These are phyloP conservation scores for Dipteronia sinensis DNA, from an alignment of 345 rosid species.

Conservation along the genomic window DNA sequence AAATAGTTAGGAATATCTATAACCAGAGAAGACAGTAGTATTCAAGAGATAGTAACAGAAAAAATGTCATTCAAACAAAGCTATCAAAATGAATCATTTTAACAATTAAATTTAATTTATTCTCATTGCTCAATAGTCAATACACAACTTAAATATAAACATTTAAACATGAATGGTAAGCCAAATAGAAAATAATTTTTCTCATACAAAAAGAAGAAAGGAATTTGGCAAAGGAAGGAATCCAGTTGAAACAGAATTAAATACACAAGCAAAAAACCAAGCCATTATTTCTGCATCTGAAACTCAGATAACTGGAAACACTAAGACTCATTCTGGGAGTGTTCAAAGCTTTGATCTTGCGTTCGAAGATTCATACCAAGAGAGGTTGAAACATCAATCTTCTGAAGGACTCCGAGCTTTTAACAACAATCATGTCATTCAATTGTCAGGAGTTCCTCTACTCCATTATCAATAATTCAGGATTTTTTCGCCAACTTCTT, in stretches of 20 bases:
- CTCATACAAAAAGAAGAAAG: too few species aligned
- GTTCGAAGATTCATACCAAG: neutral
- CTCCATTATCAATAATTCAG: neutral
- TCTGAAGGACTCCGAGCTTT: too few species aligned
- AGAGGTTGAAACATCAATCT: neutral
- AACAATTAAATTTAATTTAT: neutral
- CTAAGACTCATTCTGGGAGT: neutral
- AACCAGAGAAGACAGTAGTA: too few species aligned
- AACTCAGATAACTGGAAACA: neutral
- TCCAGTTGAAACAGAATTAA: too few species aligned
- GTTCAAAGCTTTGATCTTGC: neutral
- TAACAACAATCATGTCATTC: neutral
- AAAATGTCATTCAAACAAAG: too few species aligned
- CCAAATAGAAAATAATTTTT: too few species aligned
- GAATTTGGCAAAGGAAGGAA: too few species aligned
- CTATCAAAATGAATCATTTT: too few species aligned
- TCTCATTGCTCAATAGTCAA: neutral
- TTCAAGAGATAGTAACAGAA: too few species aligned
- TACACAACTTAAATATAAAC: neutral
- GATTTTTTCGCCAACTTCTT: slow-evolving; percentile 4
- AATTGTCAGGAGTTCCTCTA: neutral
- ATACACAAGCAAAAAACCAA: neutral
- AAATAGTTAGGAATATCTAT: too few species aligned
- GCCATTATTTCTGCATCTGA: neutral
- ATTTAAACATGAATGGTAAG: neutral